phyloP scores from a whole-genome alignment of 192 early-diverging fungal genomes.

The Backusella mclennaniae region DNA sequence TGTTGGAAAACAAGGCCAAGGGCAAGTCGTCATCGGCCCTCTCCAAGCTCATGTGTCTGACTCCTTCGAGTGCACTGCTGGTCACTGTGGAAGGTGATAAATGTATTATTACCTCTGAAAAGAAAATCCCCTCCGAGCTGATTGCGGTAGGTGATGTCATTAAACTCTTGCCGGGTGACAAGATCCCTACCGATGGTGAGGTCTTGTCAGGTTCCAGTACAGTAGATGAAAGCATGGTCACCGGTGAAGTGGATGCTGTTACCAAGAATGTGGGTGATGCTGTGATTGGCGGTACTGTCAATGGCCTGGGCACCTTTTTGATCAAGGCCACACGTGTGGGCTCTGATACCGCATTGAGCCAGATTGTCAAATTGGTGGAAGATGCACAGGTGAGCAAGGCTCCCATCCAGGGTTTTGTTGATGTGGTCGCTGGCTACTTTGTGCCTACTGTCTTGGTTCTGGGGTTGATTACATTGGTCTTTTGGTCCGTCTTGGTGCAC shows the following conservation, averaged over 20 bases:
- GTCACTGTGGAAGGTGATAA: conserved; percentile 19
- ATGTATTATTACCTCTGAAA: conserved; percentile 55
- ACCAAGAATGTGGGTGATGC: conserved; percentile 57
- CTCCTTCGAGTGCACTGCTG: conserved; percentile 74
- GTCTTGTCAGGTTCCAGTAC: conserved; percentile 71
- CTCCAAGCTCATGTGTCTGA: conserved; percentile 82
- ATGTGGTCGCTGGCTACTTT: conserved; percentile 88
- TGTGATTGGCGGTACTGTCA: conserved; percentile 96
- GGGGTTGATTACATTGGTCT: conserved; percentile 67
- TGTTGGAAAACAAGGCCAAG: conserved; percentile 94
- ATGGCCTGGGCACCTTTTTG: conserved; percentile 81
- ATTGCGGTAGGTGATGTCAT: conserved; percentile 84
- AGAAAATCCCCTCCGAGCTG: conserved; percentile 79
- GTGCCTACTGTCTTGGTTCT: conserved; percentile 82
- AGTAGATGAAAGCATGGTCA: conserved; percentile 96
- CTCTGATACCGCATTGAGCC: conserved; percentile 83
- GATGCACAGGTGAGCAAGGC: conserved; percentile 94
- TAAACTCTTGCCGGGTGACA: conserved; percentile 90
- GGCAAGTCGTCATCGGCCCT: conserved; percentile 89
- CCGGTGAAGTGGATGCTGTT: conserved; percentile 87
- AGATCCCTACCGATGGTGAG: conserved; percentile 87
- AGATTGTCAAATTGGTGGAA: conserved; percentile 92
- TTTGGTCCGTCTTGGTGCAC: conserved; percentile 61
- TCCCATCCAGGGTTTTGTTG: conserved; percentile 93
- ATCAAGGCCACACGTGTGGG: conserved; percentile 87